Evolutionary conservation across 345 rosid species (phyloP), one percentile per base, ranked within the genome.

Genomic region (Luvunga scandens): DNA sequence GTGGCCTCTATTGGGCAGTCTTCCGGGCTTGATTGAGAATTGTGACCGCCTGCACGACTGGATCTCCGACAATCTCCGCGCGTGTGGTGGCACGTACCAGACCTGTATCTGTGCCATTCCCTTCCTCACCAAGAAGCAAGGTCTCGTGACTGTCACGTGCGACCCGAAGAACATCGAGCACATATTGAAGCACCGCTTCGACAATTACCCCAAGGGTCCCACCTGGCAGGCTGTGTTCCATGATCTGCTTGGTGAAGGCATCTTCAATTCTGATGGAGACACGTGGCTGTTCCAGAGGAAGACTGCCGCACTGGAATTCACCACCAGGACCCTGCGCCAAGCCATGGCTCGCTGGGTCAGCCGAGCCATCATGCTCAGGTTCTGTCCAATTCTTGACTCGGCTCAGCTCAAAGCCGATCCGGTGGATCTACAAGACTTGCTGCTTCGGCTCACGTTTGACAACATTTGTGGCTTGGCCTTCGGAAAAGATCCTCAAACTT

Each of bases 291-390:
- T 91, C 79, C 99, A 95, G 79, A 85, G 99, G n/a, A 95, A 87
- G 80, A 95, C 99, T 5, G 98, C 99, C 30, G 98, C 99, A 7
- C 89, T 95, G 78, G 99, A 95, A 81, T 95, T 95, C 82, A 95
- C 99, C 81, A 95, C 99, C 25, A 81, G 96, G 85, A 95, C 98
- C 9, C 94, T 95, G 22, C 98, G 99, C 73, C 98, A 92, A 71
- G 99, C 99, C 80, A 95, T 95, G 99, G 94, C 93, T 80, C 91
- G 99, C 1, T 95, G 99, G 99, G 91, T 95, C 31, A 91, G 85
- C 80, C 89, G 92, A 34, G 91, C 95, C 27, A 95, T 95, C 45
- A 87, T 86, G 85, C 75, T 87, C 45, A 75, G 97, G 9, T 93
- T 95, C 85, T 78, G 86, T 62, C 97, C 97, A 0, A 78, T 95